Conservation (phyloP, 495 filamentous ascomycete species). For the Trichoderma asperelloides region DNA sequence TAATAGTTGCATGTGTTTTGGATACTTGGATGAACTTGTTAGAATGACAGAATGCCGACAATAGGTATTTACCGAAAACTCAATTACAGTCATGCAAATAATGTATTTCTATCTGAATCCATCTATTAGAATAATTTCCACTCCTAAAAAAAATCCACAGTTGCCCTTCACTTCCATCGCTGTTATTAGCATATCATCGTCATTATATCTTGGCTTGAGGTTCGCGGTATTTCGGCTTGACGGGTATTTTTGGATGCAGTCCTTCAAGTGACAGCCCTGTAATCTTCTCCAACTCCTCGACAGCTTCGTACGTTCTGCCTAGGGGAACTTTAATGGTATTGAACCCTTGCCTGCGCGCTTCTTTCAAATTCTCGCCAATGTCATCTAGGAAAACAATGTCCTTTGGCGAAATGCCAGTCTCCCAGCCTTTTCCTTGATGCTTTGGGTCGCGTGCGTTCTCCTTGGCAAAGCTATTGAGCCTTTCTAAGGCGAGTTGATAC, state of each 20-base stretch:
- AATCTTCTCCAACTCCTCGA: slow-evolving; percentile 40
- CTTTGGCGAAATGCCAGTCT: slow-evolving; percentile 44
- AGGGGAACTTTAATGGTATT: slow-evolving; percentile 75
- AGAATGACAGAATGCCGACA: no score
- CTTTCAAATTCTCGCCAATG: slow-evolving; percentile 88
- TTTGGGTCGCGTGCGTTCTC: slow-evolving; percentile 31
- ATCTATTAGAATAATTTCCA: background rate
- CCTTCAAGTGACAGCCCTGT: slow-evolving; percentile 41
- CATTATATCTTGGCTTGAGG: slow-evolving; percentile 3
- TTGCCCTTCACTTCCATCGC: background rate
- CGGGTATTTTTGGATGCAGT: slow-evolving; percentile 33
- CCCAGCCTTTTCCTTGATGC: slow-evolving; percentile 26
- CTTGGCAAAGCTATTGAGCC: slow-evolving; percentile 52
- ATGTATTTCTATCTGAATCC: background rate
- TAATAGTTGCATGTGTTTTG: no score
- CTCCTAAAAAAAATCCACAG: background rate
- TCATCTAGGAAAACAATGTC: slow-evolving; percentile 91
- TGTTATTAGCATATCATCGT: background rate
- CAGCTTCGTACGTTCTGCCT: slow-evolving; percentile 67
- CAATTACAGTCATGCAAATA: background rate
- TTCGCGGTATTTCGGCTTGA: slow-evolving; percentile 21
- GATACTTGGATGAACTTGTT: no score
- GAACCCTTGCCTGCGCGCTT: slow-evolving; percentile 66
- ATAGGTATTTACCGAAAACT: no score
- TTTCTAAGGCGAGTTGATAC: slow-evolving; percentile 61